Evolutionary conservation across 2,329 filamentous ascomycete genomes (phyloP), one percentile per base, ranked within the genome.

Genomic region (Colletotrichum shisoi): DNA sequence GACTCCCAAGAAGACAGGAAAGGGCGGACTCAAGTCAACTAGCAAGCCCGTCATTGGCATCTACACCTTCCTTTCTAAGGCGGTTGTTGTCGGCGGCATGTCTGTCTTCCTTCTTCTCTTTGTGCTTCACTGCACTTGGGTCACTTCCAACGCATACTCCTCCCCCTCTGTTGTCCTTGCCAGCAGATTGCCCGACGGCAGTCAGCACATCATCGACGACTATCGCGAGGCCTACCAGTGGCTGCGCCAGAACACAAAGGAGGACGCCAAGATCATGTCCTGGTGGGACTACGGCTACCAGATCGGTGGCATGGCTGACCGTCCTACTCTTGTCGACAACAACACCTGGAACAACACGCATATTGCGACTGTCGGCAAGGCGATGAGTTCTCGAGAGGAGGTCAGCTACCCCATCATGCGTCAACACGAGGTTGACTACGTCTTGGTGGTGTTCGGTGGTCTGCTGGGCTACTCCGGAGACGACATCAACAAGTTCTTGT

Each of bases 211-310:
- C 77, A 99, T 99, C 74, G 95, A 99, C 76, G 95, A 99, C 79
- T 99, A 99, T 82, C 91, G 95, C 76, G 95, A 99, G 85, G 95
- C 95, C 2, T 99, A 99, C 82, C 96, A 99, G 82, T 99, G 95
- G 95, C 89, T 99, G 57, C 91, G 95, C 70, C 95, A 99, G 80
- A 99, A 99, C 83, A 99, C 96, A 11, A 86, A 90, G 68, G 87
- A 94, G 72, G 92, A 97, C 74, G 94, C 96, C 76, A 99, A 98
- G 86, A 91, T 99, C 77, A 98, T 98, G 94, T 95, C 94, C 1
- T 99, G 95, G 95, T 99, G 95, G 95, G 95, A 99, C 78, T 99
- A 99, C 75, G 95, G 95, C 71, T 99, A 99, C 83, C 95, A 99
- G 82, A 99, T 99, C 79, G 95, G 95, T 82, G 95, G 95, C 72